Evolutionary conservation across 148 eudicot genomes (phyloP).

Genomic region (Talinum fruticosum): DNA sequence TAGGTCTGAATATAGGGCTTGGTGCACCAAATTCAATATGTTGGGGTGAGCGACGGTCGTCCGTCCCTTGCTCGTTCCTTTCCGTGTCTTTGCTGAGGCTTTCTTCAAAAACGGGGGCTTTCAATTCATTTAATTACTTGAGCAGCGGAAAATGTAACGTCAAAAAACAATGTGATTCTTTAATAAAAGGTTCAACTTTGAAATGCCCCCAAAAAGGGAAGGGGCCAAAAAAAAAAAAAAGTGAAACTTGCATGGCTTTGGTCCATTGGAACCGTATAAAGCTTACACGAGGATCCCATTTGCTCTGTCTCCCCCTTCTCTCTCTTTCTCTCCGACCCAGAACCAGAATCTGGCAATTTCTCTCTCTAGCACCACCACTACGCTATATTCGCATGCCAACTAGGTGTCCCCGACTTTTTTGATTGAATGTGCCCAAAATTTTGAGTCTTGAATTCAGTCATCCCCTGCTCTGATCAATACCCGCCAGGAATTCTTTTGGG

Average conservation of each 20-base stretch:
- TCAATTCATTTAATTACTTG: too few species aligned
- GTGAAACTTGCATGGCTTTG: slow-evolving; percentile 28
- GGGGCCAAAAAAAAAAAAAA: background rate
- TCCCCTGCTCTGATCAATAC: slow-evolving; percentile 2
- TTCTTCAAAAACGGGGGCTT: background rate
- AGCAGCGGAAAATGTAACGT: background rate
- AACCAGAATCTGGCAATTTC: slow-evolving; percentile 26
- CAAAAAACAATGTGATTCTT: background rate
- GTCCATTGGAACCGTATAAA: slow-evolving; percentile 46
- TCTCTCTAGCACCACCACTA: slow-evolving; percentile 7
- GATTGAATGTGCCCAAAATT: slow-evolving; percentile 4
- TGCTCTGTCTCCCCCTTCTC: slow-evolving; percentile 8
- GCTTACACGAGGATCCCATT: slow-evolving; percentile 63
- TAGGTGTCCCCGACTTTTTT: background rate
- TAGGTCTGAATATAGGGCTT: too few species aligned
- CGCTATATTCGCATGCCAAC: slow-evolving; percentile 5
- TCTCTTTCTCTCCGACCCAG: slow-evolving; percentile 34
- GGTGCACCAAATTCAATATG: too few species aligned
- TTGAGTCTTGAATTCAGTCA: background rate
- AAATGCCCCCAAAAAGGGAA: background rate
- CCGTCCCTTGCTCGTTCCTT: too few species aligned
- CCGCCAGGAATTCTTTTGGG: background rate
- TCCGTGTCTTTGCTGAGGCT: too few species aligned
- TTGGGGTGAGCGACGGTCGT: too few species aligned
- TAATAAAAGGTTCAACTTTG: background rate